A percentile compares a stretch with the other conserved stretches of the same genome.
Conservation (phyloP, 202 grass and related monocot species). For the Setaria viridis region DNA sequence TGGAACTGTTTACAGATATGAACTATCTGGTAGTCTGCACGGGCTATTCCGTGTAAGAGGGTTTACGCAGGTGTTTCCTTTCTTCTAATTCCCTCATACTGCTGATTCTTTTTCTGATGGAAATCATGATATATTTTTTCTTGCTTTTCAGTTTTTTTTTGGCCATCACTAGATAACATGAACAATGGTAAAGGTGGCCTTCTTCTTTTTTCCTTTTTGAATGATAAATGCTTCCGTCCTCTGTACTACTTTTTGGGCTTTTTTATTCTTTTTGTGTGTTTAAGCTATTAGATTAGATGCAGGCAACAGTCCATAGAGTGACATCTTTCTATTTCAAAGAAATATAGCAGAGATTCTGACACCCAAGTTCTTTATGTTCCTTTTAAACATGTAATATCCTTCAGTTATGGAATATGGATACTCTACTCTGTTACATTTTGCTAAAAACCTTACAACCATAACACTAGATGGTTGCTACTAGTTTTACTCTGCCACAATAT, state of each 20-base stretch:
- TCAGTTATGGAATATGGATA: constrained; percentile 7
- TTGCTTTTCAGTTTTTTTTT: background rate
- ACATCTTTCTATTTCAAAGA: background rate
- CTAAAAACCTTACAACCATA: background rate
- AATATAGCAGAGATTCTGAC: background rate
- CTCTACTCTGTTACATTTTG: background rate
- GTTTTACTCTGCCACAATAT: constrained; percentile 12
- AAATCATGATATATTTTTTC: background rate
- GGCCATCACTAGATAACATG: background rate
- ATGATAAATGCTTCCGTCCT: constrained; percentile 8
- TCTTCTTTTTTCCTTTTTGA: background rate
- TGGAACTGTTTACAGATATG: constrained; percentile 98
- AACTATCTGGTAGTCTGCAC: constrained; percentile 91
- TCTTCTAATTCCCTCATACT: constrained; percentile 5
- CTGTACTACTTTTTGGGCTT: background rate
- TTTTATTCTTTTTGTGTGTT: background rate
- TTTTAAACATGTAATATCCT: constrained; percentile 6
- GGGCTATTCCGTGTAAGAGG: constrained; percentile 96
- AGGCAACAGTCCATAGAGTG: background rate
- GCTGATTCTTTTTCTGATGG: background rate
- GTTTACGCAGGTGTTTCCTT: constrained; percentile 80
- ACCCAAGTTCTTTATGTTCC: background rate
- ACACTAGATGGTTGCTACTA: background rate
- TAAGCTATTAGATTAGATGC: constrained; percentile 7
- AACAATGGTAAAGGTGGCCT: background rate